A percentile compares a stretch with the other conserved stretches of the same genome.
phyloP scores from a whole-genome alignment of 2,329 filamentous ascomycete genomes.

The Penicillium polonicum region DNA sequence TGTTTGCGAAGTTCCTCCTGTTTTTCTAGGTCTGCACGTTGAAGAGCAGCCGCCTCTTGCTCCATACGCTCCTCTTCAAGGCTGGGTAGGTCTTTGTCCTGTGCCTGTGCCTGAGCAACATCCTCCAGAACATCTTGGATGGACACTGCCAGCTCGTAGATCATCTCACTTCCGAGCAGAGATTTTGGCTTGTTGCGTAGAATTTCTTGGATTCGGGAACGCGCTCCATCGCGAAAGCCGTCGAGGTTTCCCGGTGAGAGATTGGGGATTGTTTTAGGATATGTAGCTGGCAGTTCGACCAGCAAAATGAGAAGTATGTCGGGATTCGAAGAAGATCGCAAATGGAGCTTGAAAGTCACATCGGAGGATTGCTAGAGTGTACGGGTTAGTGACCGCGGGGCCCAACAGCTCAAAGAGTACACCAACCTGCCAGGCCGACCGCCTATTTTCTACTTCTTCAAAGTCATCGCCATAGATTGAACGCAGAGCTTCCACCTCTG shows the following conservation, averaged over 20 bases:
- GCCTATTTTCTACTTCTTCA: conserved; percentile 66
- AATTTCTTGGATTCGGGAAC: conserved; percentile 68
- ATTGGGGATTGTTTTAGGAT: conserved; percentile 78
- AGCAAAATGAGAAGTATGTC: conserved; percentile 70
- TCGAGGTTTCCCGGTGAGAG: conserved; percentile 65
- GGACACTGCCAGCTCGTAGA: conserved; percentile 59
- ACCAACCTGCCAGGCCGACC: conserved; percentile 78
- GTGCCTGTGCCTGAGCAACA: conserved; percentile 73
- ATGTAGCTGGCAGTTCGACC: conserved; percentile 83
- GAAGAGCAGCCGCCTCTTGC: conserved; percentile 70
- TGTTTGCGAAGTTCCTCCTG: conserved; percentile 50
- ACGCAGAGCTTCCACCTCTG: conserved; percentile 80
- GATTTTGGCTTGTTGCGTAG: conserved; percentile 68
- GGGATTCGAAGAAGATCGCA: conserved; percentile 71
- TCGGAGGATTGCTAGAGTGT: conserved; percentile 67
- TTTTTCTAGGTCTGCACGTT: conserved; percentile 50
- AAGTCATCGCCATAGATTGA: conserved; percentile 92
- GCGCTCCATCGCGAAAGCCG: conserved; percentile 67
- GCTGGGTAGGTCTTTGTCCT: conserved; percentile 75
- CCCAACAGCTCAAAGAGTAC: conserved; percentile 8
- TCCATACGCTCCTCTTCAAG: conserved; percentile 84
- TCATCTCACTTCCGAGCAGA: conserved; percentile 63
- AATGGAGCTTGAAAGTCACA: conserved; percentile 74
- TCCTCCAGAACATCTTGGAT: conserved; percentile 76
- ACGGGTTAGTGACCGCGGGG: conserved; percentile 5